Base-by-base conservation (phyloP, 805 yeast genomes). In the Cyberlindnera euphorbiiphila region DNA sequence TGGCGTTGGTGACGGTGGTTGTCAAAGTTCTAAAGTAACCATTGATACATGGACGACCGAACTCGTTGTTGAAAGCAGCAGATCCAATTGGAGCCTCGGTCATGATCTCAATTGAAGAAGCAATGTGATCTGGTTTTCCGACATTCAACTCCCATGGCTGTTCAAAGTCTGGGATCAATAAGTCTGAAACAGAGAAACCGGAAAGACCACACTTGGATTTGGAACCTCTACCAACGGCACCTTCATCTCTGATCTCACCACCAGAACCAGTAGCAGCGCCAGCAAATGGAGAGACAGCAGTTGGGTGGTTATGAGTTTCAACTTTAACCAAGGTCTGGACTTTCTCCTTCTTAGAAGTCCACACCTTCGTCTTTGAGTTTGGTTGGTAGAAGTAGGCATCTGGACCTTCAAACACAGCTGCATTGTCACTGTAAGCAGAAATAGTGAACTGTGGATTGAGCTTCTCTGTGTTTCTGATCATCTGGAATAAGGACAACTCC, bases 221-320 rank as follows among this genome's bases (percentile, higher is more conserved):
- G 18, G 98, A 91, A 31, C 99, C 99, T 62, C 97, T 79, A 47
- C 99, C 99, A 18, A 93, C 96, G 21, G 99, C 98, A 67, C 97
- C 98, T 68, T 93, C 99, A 64, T 93, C 99, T 73, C 99, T 85
- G 56, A 93, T 93, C 66, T 93, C 99, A 69, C 99, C 99, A 62
- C 99, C 99, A 9, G 98, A 89, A 47, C 99, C 99, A 11, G 99
- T 93, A 29, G 99, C 95, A 22, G 99, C 99, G 63, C 99, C 99
- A 4, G 98, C 89, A 66, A 87, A 93, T 27, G 99, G 99, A 17
- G 98, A 91, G 5, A 93, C 97, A 1, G 98, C 98, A 18, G 99
- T 93, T 38, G 99, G 99, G 63, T 93, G 99, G 67, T 93, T 93
- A 64, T 93, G 99, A 18, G 99, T 93, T 66, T 93, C 99, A 36